Base-by-base conservation (phyloP, 306 rosid species). In the Cucumis melo region DNA sequence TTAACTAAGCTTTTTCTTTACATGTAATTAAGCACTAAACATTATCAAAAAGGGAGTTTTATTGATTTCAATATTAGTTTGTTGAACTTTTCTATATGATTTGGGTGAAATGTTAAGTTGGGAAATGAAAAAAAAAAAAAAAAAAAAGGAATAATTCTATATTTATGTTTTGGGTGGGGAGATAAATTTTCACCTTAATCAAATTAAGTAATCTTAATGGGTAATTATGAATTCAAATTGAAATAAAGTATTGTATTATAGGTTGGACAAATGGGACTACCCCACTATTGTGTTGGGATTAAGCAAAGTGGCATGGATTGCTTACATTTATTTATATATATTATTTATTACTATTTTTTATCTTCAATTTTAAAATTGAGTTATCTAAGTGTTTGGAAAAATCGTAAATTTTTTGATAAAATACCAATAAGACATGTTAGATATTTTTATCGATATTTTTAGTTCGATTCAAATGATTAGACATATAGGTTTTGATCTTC, bases 11-110 rank as follows among this genome's bases (percentile, higher is more conserved):
- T 27, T 34, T 65, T 67, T 14, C 29, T 13, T 44, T 68, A 21
- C 74, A 70, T 46, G 56, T 70, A 70, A 70, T 44, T 70, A 70
- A 23, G 56, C 58, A 70, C 75, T 70, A 23, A 70, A 70, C 57
- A 20, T 23, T 70, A 70, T 70, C 11, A 20, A 23, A 6, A 24
- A 6, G 10, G 55, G 50, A 20, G 13, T 12, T 38, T 38, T 12
- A 41, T 32, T 32, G 5, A 32, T 42, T 44, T 70, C 36, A 32
- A 32, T 32, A 70, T 20, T 68, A 8, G 42, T 21, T 70, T 44
- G 21, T 44, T 44, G 7, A 44, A 42, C 11, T 42, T 14, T 44
- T 42, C n/a, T 3, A 23, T 42, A 10, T 44, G 36, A 42, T 42
- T 67, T 42, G 20, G 74, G 19, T 41, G 48, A 41, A 67, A 42